Conservation (phyloP, 192 early-diverging fungal genomes). For the Phlyctochytrium arcticum region DNA sequence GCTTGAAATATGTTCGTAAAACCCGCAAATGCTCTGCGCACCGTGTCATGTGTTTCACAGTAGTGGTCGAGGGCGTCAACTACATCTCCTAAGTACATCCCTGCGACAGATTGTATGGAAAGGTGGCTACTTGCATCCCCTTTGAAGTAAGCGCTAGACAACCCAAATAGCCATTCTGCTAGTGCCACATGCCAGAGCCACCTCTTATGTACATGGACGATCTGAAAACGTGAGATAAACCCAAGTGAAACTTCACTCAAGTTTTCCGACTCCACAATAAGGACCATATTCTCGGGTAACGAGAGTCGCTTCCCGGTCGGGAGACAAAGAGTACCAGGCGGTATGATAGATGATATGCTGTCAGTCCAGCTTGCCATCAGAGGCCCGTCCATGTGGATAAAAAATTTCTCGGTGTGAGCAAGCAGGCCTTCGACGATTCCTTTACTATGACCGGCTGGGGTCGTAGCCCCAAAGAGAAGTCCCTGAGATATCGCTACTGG, state of each 20-base stretch:
- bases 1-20: too few species aligned
- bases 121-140: too few species aligned
- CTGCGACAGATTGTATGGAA: too few species aligned
- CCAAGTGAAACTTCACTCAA: not conserved
- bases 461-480: not conserved
- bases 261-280: not conserved
- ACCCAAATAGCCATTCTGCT: not conserved
- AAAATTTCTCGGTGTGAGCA: not conserved
- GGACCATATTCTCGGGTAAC: not conserved
- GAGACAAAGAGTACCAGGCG: not conserved
- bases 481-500: not conserved
- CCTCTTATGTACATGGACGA: not conserved
- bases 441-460: not conserved
- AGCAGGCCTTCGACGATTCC: conserved; percentile 1
- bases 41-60: too few species aligned
- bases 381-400: not conserved
- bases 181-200: not conserved
- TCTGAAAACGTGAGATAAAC: not conserved
- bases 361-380: not conserved
- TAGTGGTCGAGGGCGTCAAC: too few species aligned
- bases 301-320: not conserved
- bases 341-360: not conserved
- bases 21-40: too few species aligned
- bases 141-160: too few species aligned
- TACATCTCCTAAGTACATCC: too few species aligned